Evolutionary conservation across 2,329 filamentous ascomycete species (phyloP), one percentile per base, ranked within the genome.

Genomic region (Fusarium miscanthi): DNA sequence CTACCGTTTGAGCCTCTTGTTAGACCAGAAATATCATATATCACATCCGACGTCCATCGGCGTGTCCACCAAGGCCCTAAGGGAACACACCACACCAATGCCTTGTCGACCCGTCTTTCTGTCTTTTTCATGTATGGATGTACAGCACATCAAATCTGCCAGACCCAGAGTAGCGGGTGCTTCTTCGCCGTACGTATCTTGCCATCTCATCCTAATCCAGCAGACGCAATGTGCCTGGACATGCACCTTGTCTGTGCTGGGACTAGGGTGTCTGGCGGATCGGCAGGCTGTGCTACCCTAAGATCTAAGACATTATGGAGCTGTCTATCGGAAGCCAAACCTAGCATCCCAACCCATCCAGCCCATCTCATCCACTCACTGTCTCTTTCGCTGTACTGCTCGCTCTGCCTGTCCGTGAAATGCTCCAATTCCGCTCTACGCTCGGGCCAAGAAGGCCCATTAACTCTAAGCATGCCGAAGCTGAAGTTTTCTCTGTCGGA

Each of bases 281-380:
- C 62, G 53, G 59, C 30, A 51, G 33, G 63, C 43, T 71, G 19
- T 25, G 57, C 51, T 59, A 38, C 66, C 69, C 51, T 54, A 53
- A 57, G 72, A 75, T 74, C 72, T 75, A 31, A 74, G 72, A 75
- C 72, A 75, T n/a, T 43, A 57, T 60, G 66, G 63, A 48, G 62
- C 35, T 48, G 38, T 43, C 30, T 35, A 25, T 41, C 27, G 10
- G 37, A 43, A 61, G 49, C 38, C 59, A 54, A 60, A 60, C 11
- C 64, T n/a, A 25, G 5, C 48, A 37, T 11, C 48, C 48, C 23
- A 37, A 8, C 45, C 45, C 14, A 49, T 33, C 13, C 31, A 33
- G 5, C 31, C 12, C 31, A 33, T 33, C 31, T 19, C 49, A 52
- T 57, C 19, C 31, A 6, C 48, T 14, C 31, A 6, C 48, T 14